Evolutionary conservation across 192 early-diverging fungal genomes (phyloP), one percentile per base, ranked within the genome.

Genomic region (Rhizoclosmatium sp.): DNA sequence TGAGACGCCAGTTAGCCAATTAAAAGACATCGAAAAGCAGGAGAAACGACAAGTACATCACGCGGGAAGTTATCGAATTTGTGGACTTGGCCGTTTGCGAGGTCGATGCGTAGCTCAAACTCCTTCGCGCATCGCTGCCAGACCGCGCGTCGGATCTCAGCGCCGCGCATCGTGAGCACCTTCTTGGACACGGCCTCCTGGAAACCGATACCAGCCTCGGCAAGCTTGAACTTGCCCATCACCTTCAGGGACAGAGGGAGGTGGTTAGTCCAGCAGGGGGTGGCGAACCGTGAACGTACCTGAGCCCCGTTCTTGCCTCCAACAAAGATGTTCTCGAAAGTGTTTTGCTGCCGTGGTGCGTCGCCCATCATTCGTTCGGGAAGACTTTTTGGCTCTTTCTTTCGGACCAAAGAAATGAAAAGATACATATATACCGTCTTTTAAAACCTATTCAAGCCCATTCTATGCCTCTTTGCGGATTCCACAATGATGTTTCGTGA

Each of bases 61-160:
- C 84, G 82, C 12, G 85, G 83, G 75, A 99, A 97, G 16, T 94
- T 94, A 86, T 98, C 96, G 85, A 99, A 96, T 85, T 94, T 96
- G 64, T 90, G 84, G 46, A 94, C 84, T 2, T 80, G 85, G 21
- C 93, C 93, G 78, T 93, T 93, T 48, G 92, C 93, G 44, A 90
- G 83, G 59, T 88, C 85, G 61, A 99, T 86, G 46, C 94, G 87
- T 59, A 98, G 85, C 71, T 95, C 91, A 80, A 92, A 97, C 46
- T 94, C 93, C 67, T 95, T 90, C 12, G 96, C 96, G 91, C 94
- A 95, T 67, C 91, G 89, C 49, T 92, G 81, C 81, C 93, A 85
- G 39, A 59, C 59, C 9, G 84, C 46, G 59, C 81, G 73, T 10
- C 75, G 89, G 65, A 97, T 85, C 64, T 97, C 92, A 12, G 81